These are phyloP conservation scores for Talaromyces proteolyticus DNA, from an alignment of 495 filamentous ascomycete genomes.

Conservation along the genomic window DNA sequence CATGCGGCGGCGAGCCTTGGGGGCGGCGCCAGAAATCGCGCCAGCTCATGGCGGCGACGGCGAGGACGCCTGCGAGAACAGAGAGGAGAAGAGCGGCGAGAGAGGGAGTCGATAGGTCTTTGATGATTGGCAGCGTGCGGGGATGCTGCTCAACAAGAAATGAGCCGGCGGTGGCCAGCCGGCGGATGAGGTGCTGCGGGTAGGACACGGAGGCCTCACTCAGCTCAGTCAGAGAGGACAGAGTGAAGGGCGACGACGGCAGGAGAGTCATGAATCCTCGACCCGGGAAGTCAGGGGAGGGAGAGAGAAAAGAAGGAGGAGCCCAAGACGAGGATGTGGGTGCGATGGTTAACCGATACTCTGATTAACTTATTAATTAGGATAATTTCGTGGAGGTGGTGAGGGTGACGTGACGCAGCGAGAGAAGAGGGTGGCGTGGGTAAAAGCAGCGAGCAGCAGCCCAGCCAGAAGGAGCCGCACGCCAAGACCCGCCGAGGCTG, in stretches of 20 bases:
- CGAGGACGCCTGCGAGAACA: slow-evolving; percentile 39
- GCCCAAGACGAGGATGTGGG: neutral
- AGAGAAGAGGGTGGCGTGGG: no score
- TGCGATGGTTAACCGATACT: no score
- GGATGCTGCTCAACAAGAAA: slow-evolving; percentile 31
- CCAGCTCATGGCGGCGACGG: slow-evolving; percentile 56
- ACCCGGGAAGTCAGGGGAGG: slow-evolving; percentile 1
- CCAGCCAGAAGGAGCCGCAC: no score
- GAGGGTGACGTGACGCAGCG: no score
- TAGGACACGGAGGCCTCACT: slow-evolving; percentile 42
- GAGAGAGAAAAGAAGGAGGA: slow-evolving; percentile 6
- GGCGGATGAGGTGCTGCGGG: slow-evolving; percentile 49
- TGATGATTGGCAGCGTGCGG: slow-evolving; percentile 23
- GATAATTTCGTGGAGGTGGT: no score
- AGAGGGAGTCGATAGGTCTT: slow-evolving; percentile 37
- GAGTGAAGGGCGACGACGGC: slow-evolving; percentile 34
- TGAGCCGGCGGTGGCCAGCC: no score
- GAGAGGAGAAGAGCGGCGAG: slow-evolving; percentile 36
- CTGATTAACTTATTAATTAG: no score
- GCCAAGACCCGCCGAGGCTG: no score
- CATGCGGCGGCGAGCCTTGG: slow-evolving; percentile 37
- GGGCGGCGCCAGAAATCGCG: slow-evolving; percentile 52
- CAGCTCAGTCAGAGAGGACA: slow-evolving; percentile 44
- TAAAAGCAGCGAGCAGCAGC: no score
- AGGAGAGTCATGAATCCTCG: slow-evolving; percentile 28